Evolutionary conservation across 768 basidiomycete genomes (phyloP).

Genomic region (Xerocomellus amylosporus): DNA sequence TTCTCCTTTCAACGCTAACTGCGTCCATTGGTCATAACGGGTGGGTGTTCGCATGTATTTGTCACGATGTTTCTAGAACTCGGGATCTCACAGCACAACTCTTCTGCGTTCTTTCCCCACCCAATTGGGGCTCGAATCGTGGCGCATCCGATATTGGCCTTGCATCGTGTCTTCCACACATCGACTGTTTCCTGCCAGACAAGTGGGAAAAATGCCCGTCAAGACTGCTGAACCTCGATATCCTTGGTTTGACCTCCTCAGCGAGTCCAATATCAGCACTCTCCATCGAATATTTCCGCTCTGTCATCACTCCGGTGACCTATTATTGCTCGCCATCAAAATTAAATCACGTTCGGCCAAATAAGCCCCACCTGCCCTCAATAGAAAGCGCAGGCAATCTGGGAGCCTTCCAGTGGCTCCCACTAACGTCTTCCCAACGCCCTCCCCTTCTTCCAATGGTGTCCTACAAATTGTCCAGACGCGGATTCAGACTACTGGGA

Average conservation of each 20-base stretch:
- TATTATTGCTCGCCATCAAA: background rate
- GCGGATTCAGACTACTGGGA: slow-evolving; percentile 18
- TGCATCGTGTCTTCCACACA: background rate
- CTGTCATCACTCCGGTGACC: background rate
- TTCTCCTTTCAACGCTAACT: no score
- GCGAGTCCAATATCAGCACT: background rate
- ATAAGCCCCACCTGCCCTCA: background rate
- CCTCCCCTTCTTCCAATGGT: slow-evolving; percentile 14
- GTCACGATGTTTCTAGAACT: background rate
- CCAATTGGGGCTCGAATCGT: background rate
- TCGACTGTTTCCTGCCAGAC: background rate
- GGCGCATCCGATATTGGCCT: background rate
- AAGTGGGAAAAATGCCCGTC: background rate
- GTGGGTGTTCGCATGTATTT: background rate
- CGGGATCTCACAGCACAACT: background rate
- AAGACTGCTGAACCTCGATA: background rate
- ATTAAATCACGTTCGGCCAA: background rate
- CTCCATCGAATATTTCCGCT: background rate
- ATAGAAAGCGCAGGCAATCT: background rate
- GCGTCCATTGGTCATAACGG: no score
- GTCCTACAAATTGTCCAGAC: slow-evolving; percentile 23
- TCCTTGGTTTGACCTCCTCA: background rate
- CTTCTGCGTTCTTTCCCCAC: background rate
- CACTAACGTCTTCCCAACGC: background rate
- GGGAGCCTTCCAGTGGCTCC: background rate